These are phyloP conservation scores for Psidium friedrichsthalianum DNA, from an alignment of 345 rosid species.

Conservation along the genomic window DNA sequence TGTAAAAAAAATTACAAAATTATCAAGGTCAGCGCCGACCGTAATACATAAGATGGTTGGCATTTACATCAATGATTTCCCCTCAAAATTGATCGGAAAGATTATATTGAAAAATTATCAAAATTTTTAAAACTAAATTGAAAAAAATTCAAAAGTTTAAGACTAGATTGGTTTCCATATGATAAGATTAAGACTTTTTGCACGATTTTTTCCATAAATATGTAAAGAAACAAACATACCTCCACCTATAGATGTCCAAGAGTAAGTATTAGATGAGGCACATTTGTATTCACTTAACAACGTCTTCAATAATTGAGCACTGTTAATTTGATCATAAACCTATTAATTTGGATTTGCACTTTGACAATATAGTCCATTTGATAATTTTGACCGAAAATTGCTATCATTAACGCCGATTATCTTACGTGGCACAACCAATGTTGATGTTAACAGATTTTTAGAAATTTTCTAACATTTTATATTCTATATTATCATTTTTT, in stretches of 20 bases:
- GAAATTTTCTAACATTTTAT: too few species aligned
- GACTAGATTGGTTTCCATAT: background rate
- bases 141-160: background rate
- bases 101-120: background rate
- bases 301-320: background rate
- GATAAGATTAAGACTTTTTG: background rate
- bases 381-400: too few species aligned
- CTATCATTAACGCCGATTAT: too few species aligned
- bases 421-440: too few species aligned
- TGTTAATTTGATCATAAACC: too few species aligned
- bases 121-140: accelerated
- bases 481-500: too few species aligned
- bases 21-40: too few species aligned
- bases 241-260: background rate
- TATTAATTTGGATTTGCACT: too few species aligned
- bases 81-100: background rate
- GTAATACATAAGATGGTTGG: too few species aligned
- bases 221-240: background rate
- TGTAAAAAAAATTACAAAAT: too few species aligned
- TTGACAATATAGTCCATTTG: too few species aligned
- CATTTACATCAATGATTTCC: background rate
- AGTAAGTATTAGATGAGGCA: background rate
- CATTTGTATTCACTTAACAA: background rate
- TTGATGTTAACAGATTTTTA: too few species aligned
- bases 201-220: background rate